Evolutionary conservation across 2,329 filamentous ascomycete species (phyloP), one percentile per base, ranked within the genome.

Genomic region (Purpureocillium takamizusanense): DNA sequence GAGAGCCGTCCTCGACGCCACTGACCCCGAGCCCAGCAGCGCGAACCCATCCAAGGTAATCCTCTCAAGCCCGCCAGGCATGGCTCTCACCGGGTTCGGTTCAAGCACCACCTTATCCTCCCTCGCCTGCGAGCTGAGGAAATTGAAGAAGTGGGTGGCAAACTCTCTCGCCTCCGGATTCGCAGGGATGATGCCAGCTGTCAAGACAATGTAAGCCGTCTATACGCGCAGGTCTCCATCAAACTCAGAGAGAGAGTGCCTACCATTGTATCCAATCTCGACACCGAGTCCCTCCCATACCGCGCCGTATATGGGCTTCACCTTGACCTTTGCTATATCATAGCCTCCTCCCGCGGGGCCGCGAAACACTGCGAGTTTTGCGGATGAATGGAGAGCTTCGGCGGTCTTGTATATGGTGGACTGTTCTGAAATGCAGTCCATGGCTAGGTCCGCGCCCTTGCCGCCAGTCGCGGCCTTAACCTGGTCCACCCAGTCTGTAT

Each of bases 211-310:
- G n/a, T n/a, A n/a, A n/a, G n/a, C n/a, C n/a, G n/a, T n/a, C n/a
- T n/a, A n/a, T n/a, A n/a, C n/a, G n/a, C n/a, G n/a, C n/a, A n/a
- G n/a, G n/a, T n/a, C n/a, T n/a, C n/a, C n/a, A n/a, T n/a, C n/a
- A n/a, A 25, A 6, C 21, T 25, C 21, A 10, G 21, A 25, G 21
- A 25, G 11, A 14, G 8, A 28, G 37, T 4, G 46, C 52, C 10
- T 52, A 50, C 36, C 49, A 12, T 63, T 54, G 14, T 67, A 68
- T 9, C 56, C 46, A 10, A 67, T 45, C 15, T 66, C 57, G 28
- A 56, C 57, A 0, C 64, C 62, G 0, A 68, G 46, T 0, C 56
- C 64, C 36, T 66, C 60, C 63, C 62, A 67, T 0, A 65, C 64
- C 0, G 62, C 61, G 1, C 63, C 63, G 25, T 65, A 65, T 1